phyloP scores from a whole-genome alignment of 2,329 filamentous ascomycete genomes.

The Colletotrichum melonis region DNA sequence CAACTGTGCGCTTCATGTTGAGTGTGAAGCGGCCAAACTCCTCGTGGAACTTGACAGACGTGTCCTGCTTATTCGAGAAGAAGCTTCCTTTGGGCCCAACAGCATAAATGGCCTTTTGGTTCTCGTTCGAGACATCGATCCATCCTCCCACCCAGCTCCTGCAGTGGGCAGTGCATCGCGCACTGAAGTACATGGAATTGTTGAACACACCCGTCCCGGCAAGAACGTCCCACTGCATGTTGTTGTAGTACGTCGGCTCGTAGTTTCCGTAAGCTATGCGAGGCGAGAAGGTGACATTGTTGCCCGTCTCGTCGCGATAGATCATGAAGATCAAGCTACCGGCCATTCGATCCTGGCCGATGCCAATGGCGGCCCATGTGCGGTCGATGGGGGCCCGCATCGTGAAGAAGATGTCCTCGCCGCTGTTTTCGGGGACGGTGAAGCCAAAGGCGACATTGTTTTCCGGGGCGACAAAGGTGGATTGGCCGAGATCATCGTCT shows the following conservation, averaged over 20 bases:
- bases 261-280: slow-evolving; percentile 61
- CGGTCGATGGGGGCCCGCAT: slow-evolving; percentile 57
- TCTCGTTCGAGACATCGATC: slow-evolving; percentile 60
- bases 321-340: slow-evolving; percentile 65
- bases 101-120: slow-evolving; percentile 66
- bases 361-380: slow-evolving; percentile 66
- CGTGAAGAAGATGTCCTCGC: slow-evolving; percentile 65
- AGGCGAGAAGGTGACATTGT: slow-evolving; percentile 67
- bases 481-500: slow-evolving; percentile 46
- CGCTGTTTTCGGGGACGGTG: slow-evolving; percentile 58
- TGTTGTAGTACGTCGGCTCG: slow-evolving; percentile 61
- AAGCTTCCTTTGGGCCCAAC: slow-evolving; percentile 60
- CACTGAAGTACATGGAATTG: slow-evolving; percentile 60
- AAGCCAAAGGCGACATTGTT: slow-evolving; percentile 60
- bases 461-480: slow-evolving; percentile 57
- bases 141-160: slow-evolving; percentile 61
- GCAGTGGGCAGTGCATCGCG: slow-evolving; percentile 62
- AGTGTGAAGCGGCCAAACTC: slow-evolving; percentile 67
- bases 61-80: slow-evolving; percentile 54
- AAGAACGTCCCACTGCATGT: slow-evolving; percentile 57
- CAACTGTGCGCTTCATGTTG: slow-evolving; percentile 64
- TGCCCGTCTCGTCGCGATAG: slow-evolving; percentile 59
- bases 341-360: slow-evolving; percentile 63
- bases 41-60: slow-evolving; percentile 62
- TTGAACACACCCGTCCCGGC: slow-evolving; percentile 59